Percentiles rank a stretch among this genome's conserved stretches.
These are phyloP conservation scores for Aurantiochytrium sp. DNA, from an alignment of 108 stramenopile species.

Conservation along the genomic window DNA sequence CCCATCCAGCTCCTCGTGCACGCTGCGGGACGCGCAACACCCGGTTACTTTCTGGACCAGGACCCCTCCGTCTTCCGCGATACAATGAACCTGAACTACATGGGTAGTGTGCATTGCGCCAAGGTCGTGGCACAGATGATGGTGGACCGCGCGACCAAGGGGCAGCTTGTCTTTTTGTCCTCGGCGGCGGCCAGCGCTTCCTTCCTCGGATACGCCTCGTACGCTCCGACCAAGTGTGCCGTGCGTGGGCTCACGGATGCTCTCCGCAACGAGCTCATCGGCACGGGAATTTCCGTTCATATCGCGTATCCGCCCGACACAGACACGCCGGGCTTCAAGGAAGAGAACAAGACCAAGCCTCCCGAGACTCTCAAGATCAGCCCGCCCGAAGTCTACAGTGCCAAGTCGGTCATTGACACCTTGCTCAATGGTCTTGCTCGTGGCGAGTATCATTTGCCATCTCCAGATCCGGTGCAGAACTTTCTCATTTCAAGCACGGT, in stretches of 20 bases:
- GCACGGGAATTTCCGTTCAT: slow-evolving; percentile 45
- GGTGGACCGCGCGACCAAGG: neutral
- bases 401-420: neutral
- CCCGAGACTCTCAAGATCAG: slow-evolving; percentile 40
- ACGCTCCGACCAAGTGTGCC: slow-evolving; percentile 73
- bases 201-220: slow-evolving; percentile 72
- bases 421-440: neutral
- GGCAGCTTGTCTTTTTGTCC: neutral
- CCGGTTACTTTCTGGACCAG: slow-evolving; percentile 9
- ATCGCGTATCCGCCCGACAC: slow-evolving; percentile 91
- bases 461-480: neutral
- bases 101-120: neutral
- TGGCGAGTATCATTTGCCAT: neutral
- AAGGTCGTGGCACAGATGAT: neutral
- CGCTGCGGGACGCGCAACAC: neutral
- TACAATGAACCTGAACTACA: neutral
- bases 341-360: slow-evolving; percentile 66
- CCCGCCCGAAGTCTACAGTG: neutral
- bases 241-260: slow-evolving; percentile 69
- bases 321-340: slow-evolving; percentile 85
- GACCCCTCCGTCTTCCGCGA: neutral
- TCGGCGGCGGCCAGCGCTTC: neutral
- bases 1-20: neutral
- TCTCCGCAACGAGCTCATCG: slow-evolving; percentile 60
- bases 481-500: neutral